phyloP scores from a whole-genome alignment of 2,329 filamentous ascomycete species.

The Trichothecium roseum region DNA sequence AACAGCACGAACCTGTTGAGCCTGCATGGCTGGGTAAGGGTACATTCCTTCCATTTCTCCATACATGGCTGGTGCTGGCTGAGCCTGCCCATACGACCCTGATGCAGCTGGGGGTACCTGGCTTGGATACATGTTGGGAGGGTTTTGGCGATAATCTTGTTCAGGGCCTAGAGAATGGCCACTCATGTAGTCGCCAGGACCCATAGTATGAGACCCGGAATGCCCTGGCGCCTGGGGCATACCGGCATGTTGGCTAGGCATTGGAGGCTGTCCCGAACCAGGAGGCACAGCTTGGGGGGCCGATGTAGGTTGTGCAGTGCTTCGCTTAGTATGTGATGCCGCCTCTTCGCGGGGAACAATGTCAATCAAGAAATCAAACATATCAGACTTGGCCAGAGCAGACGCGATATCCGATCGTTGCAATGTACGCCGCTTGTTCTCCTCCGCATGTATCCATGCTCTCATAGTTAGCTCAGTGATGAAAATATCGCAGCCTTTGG shows the following conservation, averaged over 20 bases:
- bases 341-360: conserved; percentile 96
- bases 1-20: conserved; percentile 61
- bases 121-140: conserved; percentile 64
- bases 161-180: conserved; percentile 56
- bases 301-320: conserved; percentile 36
- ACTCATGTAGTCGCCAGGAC: conserved; percentile 51
- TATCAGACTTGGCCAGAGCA: conserved; percentile 91
- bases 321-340: conserved; percentile 71
- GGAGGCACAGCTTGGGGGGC: conserved; percentile 32
- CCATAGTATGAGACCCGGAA: conserved; percentile 44
- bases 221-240: conserved; percentile 47
- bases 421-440: conserved; percentile 93
- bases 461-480: conserved; percentile 99
- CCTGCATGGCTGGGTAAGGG: conserved; percentile 66
- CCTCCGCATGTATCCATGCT: conserved; percentile 97
- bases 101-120: conserved; percentile 66
- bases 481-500: conserved; percentile 98
- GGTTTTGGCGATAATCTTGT: conserved; percentile 69
- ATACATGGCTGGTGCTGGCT: conserved; percentile 60
- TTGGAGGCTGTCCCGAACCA: conserved; percentile 38
- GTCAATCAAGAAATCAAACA: conserved; percentile 99
- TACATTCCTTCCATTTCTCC: conserved; percentile 79
- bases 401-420: conserved; percentile 96
- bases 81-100: conserved; percentile 65
- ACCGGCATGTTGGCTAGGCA: conserved; percentile 39